Percentiles rank a stretch among this genome's conserved stretches.
Evolutionary conservation across 2,329 filamentous ascomycete species (phyloP).

Genomic region (Lachnellula suecica): DNA sequence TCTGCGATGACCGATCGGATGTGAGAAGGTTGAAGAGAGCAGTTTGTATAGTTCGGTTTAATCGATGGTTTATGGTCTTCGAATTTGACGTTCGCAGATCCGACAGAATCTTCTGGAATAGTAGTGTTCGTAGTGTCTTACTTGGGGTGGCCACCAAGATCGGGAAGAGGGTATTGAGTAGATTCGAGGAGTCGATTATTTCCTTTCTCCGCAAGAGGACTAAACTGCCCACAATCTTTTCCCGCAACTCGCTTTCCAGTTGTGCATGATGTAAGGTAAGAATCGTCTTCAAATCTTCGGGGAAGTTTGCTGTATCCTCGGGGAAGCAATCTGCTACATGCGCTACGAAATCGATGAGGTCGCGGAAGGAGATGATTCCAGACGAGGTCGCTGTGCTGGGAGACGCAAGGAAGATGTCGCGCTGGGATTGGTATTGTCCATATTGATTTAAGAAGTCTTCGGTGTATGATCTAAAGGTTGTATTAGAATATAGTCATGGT

Average conservation of each 20-base stretch:
- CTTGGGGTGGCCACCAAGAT: slow-evolving; percentile 89
- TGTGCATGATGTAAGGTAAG: slow-evolving; percentile 78
- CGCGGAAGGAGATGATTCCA: slow-evolving; percentile 80
- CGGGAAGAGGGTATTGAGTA: slow-evolving; percentile 91
- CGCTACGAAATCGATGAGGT: slow-evolving; percentile 89
- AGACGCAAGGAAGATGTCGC: slow-evolving; percentile 85
- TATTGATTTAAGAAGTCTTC: slow-evolving; percentile 88
- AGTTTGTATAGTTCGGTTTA: slow-evolving; percentile 91
- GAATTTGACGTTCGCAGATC: slow-evolving; percentile 87
- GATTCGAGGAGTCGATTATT: slow-evolving; percentile 77
- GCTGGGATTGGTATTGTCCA: slow-evolving; percentile 86
- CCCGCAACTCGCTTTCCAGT: slow-evolving; percentile 80
- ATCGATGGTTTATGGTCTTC: slow-evolving; percentile 84
- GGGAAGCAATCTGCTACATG: slow-evolving; percentile 95
- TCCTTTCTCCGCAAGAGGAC: slow-evolving; percentile 89
- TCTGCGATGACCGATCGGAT: slow-evolving; percentile 78
- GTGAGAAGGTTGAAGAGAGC: slow-evolving; percentile 90
- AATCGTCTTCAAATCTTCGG: slow-evolving; percentile 78
- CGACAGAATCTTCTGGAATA: slow-evolving; percentile 89
- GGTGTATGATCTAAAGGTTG: slow-evolving; percentile 67
- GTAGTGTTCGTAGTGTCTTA: slow-evolving; percentile 79
- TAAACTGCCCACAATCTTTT: slow-evolving; percentile 91
- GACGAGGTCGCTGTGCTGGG: slow-evolving; percentile 76
- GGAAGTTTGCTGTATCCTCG: slow-evolving; percentile 72
- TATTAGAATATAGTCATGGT: slow-evolving; percentile 6